phyloP scores from a whole-genome alignment of 495 filamentous ascomycete species.

The Penicillium fimorum region DNA sequence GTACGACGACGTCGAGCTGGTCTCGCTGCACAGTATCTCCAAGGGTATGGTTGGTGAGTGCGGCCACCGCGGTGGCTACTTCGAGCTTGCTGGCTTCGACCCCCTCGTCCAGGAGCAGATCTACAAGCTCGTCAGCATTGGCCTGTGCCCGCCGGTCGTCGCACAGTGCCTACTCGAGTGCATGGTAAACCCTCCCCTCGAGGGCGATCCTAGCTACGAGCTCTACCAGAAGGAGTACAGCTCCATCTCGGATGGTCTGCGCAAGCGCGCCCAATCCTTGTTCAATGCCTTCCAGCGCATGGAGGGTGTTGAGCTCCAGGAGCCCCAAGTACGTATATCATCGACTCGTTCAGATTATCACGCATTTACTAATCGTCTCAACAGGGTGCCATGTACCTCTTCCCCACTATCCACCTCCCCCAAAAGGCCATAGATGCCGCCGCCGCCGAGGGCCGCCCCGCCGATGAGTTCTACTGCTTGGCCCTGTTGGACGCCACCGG shows the following conservation, averaged over 20 bases:
- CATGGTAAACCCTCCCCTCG: conserved; percentile 90
- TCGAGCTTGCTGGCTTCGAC: conserved; percentile 89
- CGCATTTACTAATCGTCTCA: conserved; percentile 8
- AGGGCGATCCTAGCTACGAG: conserved; percentile 75
- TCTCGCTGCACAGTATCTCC: conserved; percentile 78
- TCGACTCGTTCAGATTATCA: not conserved
- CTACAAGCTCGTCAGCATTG: conserved; percentile 97
- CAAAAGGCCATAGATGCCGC: conserved; percentile 72
- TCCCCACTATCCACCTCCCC: conserved; percentile 85
- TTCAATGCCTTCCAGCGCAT: conserved; percentile 88
- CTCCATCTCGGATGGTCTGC: conserved; percentile 70
- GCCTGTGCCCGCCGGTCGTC: conserved; percentile 89
- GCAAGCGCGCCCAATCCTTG: conserved; percentile 75
- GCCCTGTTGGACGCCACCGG: conserved; percentile 88
- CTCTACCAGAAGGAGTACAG: conserved; percentile 84
- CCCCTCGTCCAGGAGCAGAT: conserved; percentile 83
- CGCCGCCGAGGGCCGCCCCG: conserved; percentile 63
- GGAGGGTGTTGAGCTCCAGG: conserved; percentile 90
- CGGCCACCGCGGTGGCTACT: conserved; percentile 95
- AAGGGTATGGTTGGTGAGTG: conserved; percentile 99
- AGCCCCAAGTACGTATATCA: conserved; percentile 56
- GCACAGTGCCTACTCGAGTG: conserved; percentile 94
- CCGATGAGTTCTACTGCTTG: conserved; percentile 94
- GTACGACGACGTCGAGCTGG: conserved; percentile 85
- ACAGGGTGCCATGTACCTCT: conserved; percentile 96